Base-by-base conservation (phyloP, 148 eudicot genomes). In the Fagopyrum esculentum region DNA sequence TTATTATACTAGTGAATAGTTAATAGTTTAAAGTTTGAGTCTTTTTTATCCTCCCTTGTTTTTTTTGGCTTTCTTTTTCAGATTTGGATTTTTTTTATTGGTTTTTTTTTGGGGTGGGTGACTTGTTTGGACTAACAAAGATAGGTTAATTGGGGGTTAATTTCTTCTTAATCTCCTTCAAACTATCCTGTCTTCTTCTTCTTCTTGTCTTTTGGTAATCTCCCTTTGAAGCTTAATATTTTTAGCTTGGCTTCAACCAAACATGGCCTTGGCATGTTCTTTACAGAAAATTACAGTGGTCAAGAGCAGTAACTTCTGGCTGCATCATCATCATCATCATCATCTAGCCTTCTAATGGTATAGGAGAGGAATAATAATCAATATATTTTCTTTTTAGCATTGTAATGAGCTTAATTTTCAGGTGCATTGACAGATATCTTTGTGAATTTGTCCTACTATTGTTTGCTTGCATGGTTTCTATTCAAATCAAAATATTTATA, bases 171-270 rank as follows among this genome's bases (percentile, higher is more conserved):
- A 26, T 60, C 35, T 22, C 19, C 43, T 60, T 60, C 9, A 19
- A 59, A 6, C n/a, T 59, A 19, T 59, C 66, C 66, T 60, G 9
- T 60, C 35, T 9, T 26, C 26, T 60, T 35, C 26, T 19, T 59
- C 66, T 22, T 60, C 66, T 60, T 60, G 66, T 60, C 40, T 60
- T 60, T 60, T 26, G 40, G 66, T 60, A 35, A 35, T 35, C 40
- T 60, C 35, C 40, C 66, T 60, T 60, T 60, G 66, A 60, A 60
- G 66, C 66, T 60, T 60, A 9, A 49, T 60, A 60, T 60, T 60
- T 60, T 60, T 60, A 60, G 66, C 66, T 60, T 60, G 61, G 66
- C 66, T 60, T 60, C 66, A 60, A 60, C 66, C 40, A 60, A 60
- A 60, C 66, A 60, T 60, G 66, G 40, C 10, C 26, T 51, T 51